phyloP scores from a whole-genome alignment of 2,329 filamentous ascomycete species.

The Didymosphaeria variabile region DNA sequence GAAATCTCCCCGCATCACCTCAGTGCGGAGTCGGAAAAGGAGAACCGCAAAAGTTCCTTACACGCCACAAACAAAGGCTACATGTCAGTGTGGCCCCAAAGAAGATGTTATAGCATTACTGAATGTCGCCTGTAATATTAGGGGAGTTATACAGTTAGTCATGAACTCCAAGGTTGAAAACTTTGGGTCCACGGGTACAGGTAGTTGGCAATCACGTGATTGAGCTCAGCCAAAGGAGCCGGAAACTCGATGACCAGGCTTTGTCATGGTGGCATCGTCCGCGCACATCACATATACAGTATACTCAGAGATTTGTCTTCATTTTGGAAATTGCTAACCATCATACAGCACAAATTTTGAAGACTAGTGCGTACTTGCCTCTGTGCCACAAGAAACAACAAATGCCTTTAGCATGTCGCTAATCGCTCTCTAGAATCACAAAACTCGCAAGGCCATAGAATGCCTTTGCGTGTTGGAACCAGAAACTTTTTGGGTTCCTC shows the following conservation, averaged over 20 bases:
- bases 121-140: too few species aligned
- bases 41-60: neutral
- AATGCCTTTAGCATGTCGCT: neutral
- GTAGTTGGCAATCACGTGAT: too few species aligned
- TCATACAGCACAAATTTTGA: neutral
- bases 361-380: too few species aligned
- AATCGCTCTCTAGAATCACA: neutral
- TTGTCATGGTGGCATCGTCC: too few species aligned
- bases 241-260: too few species aligned
- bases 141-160: too few species aligned
- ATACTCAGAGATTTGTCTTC: neutral
- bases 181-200: too few species aligned
- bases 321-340: neutral
- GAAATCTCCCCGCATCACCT: neutral
- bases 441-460: neutral
- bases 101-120: too few species aligned
- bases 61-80: neutral
- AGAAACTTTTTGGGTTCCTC: too few species aligned
- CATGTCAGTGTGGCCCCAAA: neutral
- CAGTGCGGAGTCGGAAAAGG: neutral
- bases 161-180: too few species aligned
- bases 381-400: neutral
- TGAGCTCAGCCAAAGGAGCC: too few species aligned
- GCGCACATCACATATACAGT: neutral
- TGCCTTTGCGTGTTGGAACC: neutral